Base-by-base conservation (phyloP, 352 stramenopile species). In the Globisporangium polare region DNA sequence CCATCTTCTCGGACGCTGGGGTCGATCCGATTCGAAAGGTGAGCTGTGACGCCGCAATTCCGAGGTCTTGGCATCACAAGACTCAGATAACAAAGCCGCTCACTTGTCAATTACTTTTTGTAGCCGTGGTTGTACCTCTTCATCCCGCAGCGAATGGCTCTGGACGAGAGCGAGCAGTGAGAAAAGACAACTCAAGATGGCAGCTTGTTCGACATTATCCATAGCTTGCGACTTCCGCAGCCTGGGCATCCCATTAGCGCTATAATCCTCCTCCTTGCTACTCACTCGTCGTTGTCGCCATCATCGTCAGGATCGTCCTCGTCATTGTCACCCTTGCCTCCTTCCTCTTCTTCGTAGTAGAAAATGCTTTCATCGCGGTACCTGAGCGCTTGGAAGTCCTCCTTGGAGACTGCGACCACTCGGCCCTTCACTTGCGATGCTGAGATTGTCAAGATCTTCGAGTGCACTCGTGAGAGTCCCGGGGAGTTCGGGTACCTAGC, bases 341-440 rank as follows among this genome's bases (percentile, higher is more conserved):
- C n/a, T 12, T 54, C 53, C 1, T 26, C 47, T 3, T 85, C 72
- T 53, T 85, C 72, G 41, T 86, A 86, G 69, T 83, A 91, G 59
- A 91, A 91, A 26, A 93, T 81, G 41, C 71, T 89, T 45, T 93
- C 83, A 58, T 93, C 83, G 29, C 81, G 79, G 57, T 90, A 93
- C 60, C 69, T 58, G 41, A 93, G 65, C 17, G 62, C 62, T 7
- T 78, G 60, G 53, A 89, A 93, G 61, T 90, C 73, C 10, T 64
- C 53, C 53, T 87, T 88, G 3, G 81, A 86, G 18, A 93, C 79
- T 4, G 78, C 78, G 13, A 91, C 79, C 3, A 91, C 83, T 27
- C 81, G 69, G 46, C 81, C 66, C 56, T 91, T 90, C 10, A 93
- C 77, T n/a, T 88, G 72, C 2, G 70, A 77, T 6, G 79, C 71